Evolutionary conservation across 805 yeast genomes (phyloP), one percentile per base, ranked within the genome.

Genomic region (Nakazawaea anatomiae): DNA sequence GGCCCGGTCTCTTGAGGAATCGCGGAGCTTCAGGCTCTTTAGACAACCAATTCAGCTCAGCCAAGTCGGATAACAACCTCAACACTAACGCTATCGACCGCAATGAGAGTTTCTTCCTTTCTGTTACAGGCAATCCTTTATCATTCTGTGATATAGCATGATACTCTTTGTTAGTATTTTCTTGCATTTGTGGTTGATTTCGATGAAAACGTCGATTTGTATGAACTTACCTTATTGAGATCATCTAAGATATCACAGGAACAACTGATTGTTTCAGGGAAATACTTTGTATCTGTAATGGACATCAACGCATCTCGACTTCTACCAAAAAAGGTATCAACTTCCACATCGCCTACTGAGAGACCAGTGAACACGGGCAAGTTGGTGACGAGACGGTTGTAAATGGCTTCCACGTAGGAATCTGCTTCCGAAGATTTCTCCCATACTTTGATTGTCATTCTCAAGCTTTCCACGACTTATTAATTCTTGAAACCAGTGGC

Each of bases 11-110:
- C 59, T 54, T 10, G 63, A 58, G 25, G 48, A 58, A 59, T 46
- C 62, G 51, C 10, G 51, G 43, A 2, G 50, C 35, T 2, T 34
- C 48, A 10, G 64, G 65, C 43, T 65, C 65, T 52, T 54, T 55
- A 28, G 66, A 60, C 36, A 65, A 69, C 77, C 77, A 73, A 49
- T 63, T 65, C 29, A 62, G 58, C 52, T 73, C 75, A 40, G 67
- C 54, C n/a, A 69, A 56, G 52, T 71, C 75, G 9, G 74, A 66
- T 25, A 77, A 52, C 30, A 78, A 60, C 46, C 73, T 60, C 9
- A 74, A 48, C 8, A 75, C 47, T 1, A 73, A 60, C 27, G 69
- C 56, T 1, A 73, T 55, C 0, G 80, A 71, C 10, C 64, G 58
- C 25, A 70, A 44, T 32, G 70, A 62, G 2, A 59, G 27, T 4